Base-by-base conservation (phyloP, 1,139 yeast species). In the Hyphopichia khmerensis region DNA sequence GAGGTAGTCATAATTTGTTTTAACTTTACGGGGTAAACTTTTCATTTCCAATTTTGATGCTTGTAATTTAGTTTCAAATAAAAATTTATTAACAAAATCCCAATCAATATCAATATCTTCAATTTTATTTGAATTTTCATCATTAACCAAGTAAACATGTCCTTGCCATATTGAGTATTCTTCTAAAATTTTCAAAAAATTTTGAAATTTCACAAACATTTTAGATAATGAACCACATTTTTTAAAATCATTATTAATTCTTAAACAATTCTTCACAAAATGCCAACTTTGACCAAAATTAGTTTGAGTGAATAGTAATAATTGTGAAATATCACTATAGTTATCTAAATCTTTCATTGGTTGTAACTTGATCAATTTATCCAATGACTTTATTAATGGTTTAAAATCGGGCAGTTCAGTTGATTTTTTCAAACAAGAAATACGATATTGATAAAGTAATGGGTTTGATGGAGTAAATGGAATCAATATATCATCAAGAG, bases 231-330 rank as follows among this genome's bases (percentile, higher is more conserved):
- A 60, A 26, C 81, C 79, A 60, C 95, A 86, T 4, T 56, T 59
- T 36, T 67, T 65, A 49, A 70, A 74, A 43, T 86, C 96, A 53
- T 87, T 85, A 58, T 88, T 87, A 38, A 76, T 77, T 49, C 84
- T 78, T 41, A 87, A 66, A 57, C 96, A 87, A 48, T 72, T 72
- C 48, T 82, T 77, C 33, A 81, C 67, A 27, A 71, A 67, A 45
- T 64, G 70, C 51, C 75, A 62, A 0, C 87, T 77, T 35, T 67
- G 67, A 17, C 73, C 76, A 48, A 72, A 75, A 46, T 82, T 82
- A 35, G 68, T 66, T 36, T 78, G 71, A 10, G 79, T 75, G 54
- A 68, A 81, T 39, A 77, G 66, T 43, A 77, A 65, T 41, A 77
- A 68, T 27, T 68, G 65, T 1, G 86, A 62, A 24, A 68, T 47